Evolutionary conservation across 2,329 filamentous ascomycete species (phyloP), one percentile per base, ranked within the genome.

Genomic region (Orbilia javanica): DNA sequence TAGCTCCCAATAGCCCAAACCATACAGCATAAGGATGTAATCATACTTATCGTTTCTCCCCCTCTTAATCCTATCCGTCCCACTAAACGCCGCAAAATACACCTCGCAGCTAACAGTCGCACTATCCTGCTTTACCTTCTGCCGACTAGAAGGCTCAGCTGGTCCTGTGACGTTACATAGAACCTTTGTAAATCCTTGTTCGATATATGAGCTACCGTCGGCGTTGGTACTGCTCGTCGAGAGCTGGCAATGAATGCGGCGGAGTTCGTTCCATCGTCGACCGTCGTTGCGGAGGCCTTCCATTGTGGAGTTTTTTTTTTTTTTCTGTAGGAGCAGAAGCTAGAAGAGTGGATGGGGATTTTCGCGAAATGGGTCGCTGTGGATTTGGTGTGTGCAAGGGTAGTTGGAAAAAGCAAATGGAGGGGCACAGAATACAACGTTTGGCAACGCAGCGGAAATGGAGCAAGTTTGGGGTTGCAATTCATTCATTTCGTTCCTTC

Each of bases 151-250:
- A 62, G 88, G 88, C 85, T 99, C 96, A 42, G 89, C 90, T 0
- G 96, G 96, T 0, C 96, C 96, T 1, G 91, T 90, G 57, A 99
- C 91, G 25, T 94, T 93, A 85, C 95, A 97, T 85, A 98, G 93
- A 81, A 99, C 91, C 83, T 97, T 96, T 22, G 96, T 99, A 85
- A 98, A 97, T 82, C 96, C 96, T 91, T 97, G 97, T 84, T 97
- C 93, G 75, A 98, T 90, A 85, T 97, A 97, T 79, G 92, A 93
- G 52, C 93, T 97, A 39, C 96, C 96, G 82, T 98, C 96, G 69
- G 94, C 94, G 62, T 94, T 92, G 78, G 94, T 91, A 11, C 80
- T 76, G 85, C 97, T 96, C 0, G 94, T 97, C 79, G 92, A 92
- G 83, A 99, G 94, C 85, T 96, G 93, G 57, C 92, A 95, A 83